Conservation (phyloP, 495 filamentous ascomycete genomes). For the Saxophila tyrrhenica region DNA sequence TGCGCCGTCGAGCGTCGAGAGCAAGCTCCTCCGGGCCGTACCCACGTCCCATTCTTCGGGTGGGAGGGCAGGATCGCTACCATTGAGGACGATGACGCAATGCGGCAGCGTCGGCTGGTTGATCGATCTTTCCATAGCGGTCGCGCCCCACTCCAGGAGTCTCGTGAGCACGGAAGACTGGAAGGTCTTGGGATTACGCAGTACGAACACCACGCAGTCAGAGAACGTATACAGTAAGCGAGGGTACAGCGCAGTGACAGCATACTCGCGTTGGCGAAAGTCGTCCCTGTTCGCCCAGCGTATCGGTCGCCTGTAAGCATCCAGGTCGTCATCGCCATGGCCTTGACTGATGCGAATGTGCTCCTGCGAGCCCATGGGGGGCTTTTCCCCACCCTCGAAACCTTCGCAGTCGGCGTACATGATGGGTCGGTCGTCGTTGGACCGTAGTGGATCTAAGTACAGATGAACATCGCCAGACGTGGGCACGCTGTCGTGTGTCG, state of each 20-base stretch:
- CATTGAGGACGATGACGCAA: conserved; percentile 41
- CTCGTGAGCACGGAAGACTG: conserved; percentile 25
- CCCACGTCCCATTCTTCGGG: conserved; percentile 35
- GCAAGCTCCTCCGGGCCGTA: conserved; percentile 31
- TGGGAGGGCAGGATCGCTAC: conserved; percentile 32
- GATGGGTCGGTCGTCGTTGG: conserved; percentile 31
- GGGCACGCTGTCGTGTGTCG: conserved; percentile 34
- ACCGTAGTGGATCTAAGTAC: conserved; percentile 45
- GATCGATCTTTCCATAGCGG: conserved; percentile 36
- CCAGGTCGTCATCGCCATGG: no score
- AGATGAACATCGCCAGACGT: conserved; percentile 55
- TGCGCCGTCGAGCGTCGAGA: conserved; percentile 16
- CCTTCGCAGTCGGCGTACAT: conserved; percentile 51
- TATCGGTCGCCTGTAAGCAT: conserved; percentile 4
- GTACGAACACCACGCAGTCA: conserved; percentile 27
- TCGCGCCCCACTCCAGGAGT: conserved; percentile 32
- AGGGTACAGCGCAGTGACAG: conserved; percentile 41
- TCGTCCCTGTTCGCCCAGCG: conserved; percentile 35
- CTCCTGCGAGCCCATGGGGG: conserved; percentile 28
- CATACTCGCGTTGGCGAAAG: conserved; percentile 29
- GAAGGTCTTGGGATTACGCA: conserved; percentile 13
- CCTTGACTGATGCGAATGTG: neutral
- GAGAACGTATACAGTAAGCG: conserved; percentile 36
- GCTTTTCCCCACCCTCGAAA: conserved; percentile 39
- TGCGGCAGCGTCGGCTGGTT: conserved; percentile 44